These are phyloP conservation scores for Chalaropsis ovoidea DNA, from an alignment of 2,329 filamentous ascomycete species.

Conservation along the genomic window DNA sequence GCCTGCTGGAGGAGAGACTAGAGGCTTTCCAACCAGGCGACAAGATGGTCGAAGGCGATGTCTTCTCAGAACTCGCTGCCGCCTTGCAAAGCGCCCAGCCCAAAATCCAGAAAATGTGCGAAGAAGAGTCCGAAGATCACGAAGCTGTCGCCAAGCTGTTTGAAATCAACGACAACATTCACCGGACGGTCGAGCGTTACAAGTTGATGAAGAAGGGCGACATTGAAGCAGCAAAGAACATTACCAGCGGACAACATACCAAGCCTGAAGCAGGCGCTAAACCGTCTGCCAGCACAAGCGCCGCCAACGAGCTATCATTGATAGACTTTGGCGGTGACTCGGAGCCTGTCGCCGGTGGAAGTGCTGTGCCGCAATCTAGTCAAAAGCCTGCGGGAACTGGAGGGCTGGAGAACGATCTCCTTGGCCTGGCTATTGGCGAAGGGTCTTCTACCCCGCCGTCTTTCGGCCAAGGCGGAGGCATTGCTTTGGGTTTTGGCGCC, in stretches of 20 bases:
- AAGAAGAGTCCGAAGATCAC: slow-evolving; percentile 93
- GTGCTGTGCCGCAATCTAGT: slow-evolving; percentile 32
- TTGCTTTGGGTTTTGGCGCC: slow-evolving; percentile 68
- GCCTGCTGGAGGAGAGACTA: slow-evolving; percentile 82
- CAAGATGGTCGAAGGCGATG: slow-evolving; percentile 57
- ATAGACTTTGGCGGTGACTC: slow-evolving; percentile 76
- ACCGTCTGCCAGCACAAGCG: slow-evolving; percentile 47
- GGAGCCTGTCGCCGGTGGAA: slow-evolving; percentile 43
- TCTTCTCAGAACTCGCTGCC: slow-evolving; percentile 74
- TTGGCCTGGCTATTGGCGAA: slow-evolving; percentile 75
- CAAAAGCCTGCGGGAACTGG: slow-evolving; percentile 45
- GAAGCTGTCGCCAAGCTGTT: slow-evolving; percentile 91
- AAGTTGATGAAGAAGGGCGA: slow-evolving; percentile 95
- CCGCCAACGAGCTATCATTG: slow-evolving; percentile 67
- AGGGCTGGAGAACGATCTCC: slow-evolving; percentile 72
- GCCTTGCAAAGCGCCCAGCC: slow-evolving; percentile 88
- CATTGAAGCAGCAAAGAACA: slow-evolving; percentile 67
- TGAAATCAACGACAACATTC: slow-evolving; percentile 98
- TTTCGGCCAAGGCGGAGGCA: slow-evolving; percentile 68
- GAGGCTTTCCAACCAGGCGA: slow-evolving; percentile 76
- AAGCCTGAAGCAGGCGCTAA: slow-evolving; percentile 15
- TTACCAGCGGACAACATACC: slow-evolving; percentile 63
- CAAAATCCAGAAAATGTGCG: slow-evolving; percentile 99
- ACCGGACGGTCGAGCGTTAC: slow-evolving; percentile 89
- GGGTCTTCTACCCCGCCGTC: slow-evolving; percentile 34